These are phyloP conservation scores for Zymoseptoria brevis DNA, from an alignment of 2,329 filamentous ascomycete genomes.

Conservation along the genomic window DNA sequence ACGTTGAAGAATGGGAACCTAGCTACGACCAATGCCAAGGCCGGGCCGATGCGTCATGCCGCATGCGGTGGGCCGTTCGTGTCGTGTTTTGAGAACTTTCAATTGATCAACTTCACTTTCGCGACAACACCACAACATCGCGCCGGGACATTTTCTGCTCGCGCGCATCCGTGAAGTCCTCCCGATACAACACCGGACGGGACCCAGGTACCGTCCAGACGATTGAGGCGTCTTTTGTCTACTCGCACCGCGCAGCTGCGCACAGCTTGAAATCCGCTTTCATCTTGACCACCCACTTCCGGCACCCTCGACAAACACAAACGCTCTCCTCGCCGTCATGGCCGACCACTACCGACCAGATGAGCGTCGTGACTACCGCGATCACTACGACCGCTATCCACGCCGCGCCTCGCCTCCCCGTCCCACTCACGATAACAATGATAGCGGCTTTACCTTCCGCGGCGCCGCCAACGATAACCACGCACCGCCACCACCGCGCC, in stretches of 20 bases:
- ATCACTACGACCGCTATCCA: conserved; percentile 1
- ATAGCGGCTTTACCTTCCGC: conserved; percentile 18
- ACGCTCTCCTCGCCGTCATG: not conserved
- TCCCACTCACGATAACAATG: conserved; percentile 2
- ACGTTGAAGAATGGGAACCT: not conserved
- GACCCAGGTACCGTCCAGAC: not conserved
- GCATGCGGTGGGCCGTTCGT: not conserved
- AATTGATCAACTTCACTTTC: not conserved
- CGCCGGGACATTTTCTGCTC: not conserved
- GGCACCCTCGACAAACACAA: not conserved
- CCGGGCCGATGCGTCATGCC: too few species aligned
- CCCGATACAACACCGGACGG: not conserved
- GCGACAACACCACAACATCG: not conserved
- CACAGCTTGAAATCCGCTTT: not conserved
- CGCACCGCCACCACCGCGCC: conserved; percentile 9
- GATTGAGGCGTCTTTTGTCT: not conserved
- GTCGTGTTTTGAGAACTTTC: not conserved
- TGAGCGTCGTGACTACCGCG: not conserved
- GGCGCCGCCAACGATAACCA: conserved; percentile 15
- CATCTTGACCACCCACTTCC: not conserved
- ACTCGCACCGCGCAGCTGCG: not conserved
- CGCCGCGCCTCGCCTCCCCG: conserved; percentile 1
- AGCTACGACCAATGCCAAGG: not conserved
- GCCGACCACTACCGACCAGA: conserved; percentile 9
- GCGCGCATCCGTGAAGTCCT: not conserved